Evolutionary conservation across 176 grass and related monocot species (phyloP), one percentile per base, ranked within the genome.

Genomic region (Zizania latifolia): DNA sequence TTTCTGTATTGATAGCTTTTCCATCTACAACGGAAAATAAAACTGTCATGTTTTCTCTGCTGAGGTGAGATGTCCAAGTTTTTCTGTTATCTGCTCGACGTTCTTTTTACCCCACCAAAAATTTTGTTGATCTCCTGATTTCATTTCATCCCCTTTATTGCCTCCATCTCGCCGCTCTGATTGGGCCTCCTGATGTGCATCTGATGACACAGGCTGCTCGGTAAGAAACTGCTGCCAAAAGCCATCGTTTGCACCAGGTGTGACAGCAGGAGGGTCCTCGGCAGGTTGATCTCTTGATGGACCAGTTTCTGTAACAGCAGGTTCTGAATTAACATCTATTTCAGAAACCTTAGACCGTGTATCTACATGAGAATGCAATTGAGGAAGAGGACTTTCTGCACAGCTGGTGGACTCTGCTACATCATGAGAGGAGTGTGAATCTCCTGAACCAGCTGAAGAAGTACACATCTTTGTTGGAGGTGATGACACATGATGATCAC

Each of bases 221-320:
- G 84, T 90, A 80, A 94, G 89, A 84, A 99, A 94, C 72, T 99
- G 95, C 72, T 90, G 75, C 95, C 95, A 94, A 77, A 99, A 99
- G 6, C 84, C 76, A 77, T 99, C 96, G 4, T 99, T 99, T 76
- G 65, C 72, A 0, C 92, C 96, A 41, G 88, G 11, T 65, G 71
- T 15, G 7, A 70, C 71, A 27, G 65, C 40, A 26, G 78, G 62
- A 29, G 40, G 60, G 45, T 75, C 58, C 68, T 65, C 56, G 1
- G 12, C 39, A 33, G 73, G 48, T 82, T 75, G 62, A 66, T 90
- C 87, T 79, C 84, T 90, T 19, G 85, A 82, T 51, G 68, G 82
- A 71, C 73, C 89, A 17, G 43, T 62, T 79, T 94, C 92, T 58
- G 84, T 71, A 74, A 79, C 68, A 76, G 78, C 85, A 70, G 95